Conservation (phyloP, 495 filamentous ascomycete genomes). For the Pseudomonodictys pantanalensis region DNA sequence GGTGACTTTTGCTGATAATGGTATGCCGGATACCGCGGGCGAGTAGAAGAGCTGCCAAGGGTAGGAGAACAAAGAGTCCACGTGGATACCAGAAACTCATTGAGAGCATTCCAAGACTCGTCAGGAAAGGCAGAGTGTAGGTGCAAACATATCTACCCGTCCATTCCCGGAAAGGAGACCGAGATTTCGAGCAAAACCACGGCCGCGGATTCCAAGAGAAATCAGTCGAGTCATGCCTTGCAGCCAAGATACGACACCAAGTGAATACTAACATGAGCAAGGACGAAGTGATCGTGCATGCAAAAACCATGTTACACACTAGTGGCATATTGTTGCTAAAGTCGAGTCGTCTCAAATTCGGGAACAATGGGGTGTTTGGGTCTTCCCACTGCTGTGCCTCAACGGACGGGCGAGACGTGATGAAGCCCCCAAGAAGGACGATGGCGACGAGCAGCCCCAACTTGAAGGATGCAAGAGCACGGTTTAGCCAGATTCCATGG, state of each 20-base stretch:
- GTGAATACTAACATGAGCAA: not conserved
- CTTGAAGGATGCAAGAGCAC: not conserved
- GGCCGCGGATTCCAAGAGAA: not conserved
- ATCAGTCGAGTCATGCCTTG: not conserved
- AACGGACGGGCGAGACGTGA: not conserved
- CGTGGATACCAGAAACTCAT: not conserved
- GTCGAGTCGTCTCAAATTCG: not conserved
- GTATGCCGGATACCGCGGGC: not conserved
- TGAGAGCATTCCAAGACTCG: not conserved
- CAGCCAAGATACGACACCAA: not conserved
- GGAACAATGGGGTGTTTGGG: not conserved
- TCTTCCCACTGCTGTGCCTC: not conserved
- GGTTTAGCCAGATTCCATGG: not conserved
- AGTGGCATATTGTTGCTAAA: not conserved
- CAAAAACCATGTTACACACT: not conserved
- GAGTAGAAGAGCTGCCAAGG: not conserved
- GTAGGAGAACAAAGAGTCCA: not conserved
- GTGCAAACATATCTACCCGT: not conserved
- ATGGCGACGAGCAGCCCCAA: not conserved
- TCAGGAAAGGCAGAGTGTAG: not conserved
- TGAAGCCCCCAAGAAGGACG: not conserved
- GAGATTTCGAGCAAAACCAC: not conserved
- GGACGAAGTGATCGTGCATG: not conserved
- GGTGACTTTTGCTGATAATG: not conserved
- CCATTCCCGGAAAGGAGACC: not conserved